Base-by-base conservation (phyloP, 2,329 filamentous ascomycete species). In the Calonectria naviculata region DNA sequence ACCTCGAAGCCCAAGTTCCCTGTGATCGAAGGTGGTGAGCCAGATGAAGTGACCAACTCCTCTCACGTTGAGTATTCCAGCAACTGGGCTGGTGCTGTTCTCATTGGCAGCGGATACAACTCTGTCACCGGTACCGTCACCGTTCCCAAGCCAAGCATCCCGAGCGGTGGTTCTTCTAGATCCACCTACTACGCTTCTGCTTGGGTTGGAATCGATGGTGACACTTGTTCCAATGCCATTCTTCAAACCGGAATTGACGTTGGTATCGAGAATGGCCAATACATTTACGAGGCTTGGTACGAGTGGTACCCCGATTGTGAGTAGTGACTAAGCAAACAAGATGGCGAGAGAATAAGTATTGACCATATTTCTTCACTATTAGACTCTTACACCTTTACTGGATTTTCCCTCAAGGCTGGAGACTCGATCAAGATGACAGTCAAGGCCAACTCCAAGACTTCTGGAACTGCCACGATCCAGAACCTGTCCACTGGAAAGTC, bases 401-500 rank as follows among this genome's bases (percentile, higher is more conserved):
- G 78, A 74, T 81, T 82, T 41, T 61, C 64, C n/a, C 71, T 82
- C 54, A 72, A 61, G 8, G 80, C 75, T 9, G 81, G 81, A 34
- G 81, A 82, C 31, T 13, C 79, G 66, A 77, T 82, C 61, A 76
- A 73, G 31, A 79, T 81, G 82, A 74, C 64, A 5, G 78, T 81
- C n/a, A 69, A 79, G 29, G 79, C 78, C 21, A 73, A 71, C 28
- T 76, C 76, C 66, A 75, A 67, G 65, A 78, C 65, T 9, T 71
- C 61, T 24, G 80, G 79, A 31, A 67, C 73, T n/a, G 81, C 80
- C 19, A 76, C 72, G 1, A 73, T 82, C 8, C 73, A 88, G 73
- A 91, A 91, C 79, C 75, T 84, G 72, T 85, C 83, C 12, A 90
- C 85, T 2, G 89, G 89, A 52, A 78, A 88, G 77, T 84, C 77